Evolutionary conservation across 2,329 filamentous ascomycete species (phyloP), one percentile per base, ranked within the genome.

Genomic region (Metarhizium album): DNA sequence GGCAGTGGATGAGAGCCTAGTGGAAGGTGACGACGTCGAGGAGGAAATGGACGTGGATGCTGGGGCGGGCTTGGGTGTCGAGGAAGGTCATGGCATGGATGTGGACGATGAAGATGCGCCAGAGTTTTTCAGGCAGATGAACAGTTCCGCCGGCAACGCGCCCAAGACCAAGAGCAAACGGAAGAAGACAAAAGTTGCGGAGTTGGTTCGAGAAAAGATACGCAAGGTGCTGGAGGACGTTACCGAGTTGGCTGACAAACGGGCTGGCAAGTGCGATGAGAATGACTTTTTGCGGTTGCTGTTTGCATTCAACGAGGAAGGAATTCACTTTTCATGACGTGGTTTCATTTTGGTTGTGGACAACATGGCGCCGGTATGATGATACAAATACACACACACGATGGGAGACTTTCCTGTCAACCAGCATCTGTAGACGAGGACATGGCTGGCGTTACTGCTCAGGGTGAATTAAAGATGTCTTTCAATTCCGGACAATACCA

Each of bases 221-320:
- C 76, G 85, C 60, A 87, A 84, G 64, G 89, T 96, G 20, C 74
- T 97, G 20, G 85, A 91, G 63, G 80, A 85, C 56, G 83, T 85
- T 51, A 95, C 90, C 0, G 79, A 82, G 46, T 74, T 97, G 49
- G 84, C 83, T 3, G 88, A 95, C 54, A 88, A 86, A 71, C 76
- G 91, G 57, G 80, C 90, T 11, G 79, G 88, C 54, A 84, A 93
- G 73, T 94, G 90, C 62, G 90, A 96, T 62, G 89, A 97, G 70
- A 90, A 86, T 48, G 90, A 95, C 61, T 97, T 96, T 64, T 70
- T 98, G 64, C 84, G 83, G 59, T 67, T 96, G 57, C 69, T 95
- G 38, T 77, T 74, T 58, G 85, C 86, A 2, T 95, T 96, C 68
- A 95, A 96, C 65, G 81, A 88, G 57, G 88, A 95, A 65, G 89